Conservation (phyloP, 768 basidiomycete genomes). For the Pholiota microspora region DNA sequence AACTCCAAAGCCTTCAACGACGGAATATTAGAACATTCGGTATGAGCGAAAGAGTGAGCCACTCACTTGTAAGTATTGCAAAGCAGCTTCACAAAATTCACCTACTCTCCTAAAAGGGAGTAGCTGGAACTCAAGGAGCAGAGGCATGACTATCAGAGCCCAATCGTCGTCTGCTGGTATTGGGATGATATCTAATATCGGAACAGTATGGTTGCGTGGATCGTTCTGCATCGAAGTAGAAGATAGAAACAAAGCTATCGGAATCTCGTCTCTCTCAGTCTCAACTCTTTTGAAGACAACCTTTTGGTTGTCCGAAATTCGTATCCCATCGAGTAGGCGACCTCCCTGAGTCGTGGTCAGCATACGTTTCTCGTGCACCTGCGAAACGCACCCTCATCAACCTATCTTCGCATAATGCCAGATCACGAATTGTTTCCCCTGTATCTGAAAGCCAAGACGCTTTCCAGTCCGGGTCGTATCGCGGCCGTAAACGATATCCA, state of each 20-base stretch:
- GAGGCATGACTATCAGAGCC: slow-evolving; percentile 22
- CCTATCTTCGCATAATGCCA: not conserved
- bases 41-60: not conserved
- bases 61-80: slow-evolving; percentile 19
- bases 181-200: slow-evolving; percentile 21
- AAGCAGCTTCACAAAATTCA: slow-evolving; percentile 20
- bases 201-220: slow-evolving; percentile 21
- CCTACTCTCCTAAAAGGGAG: slow-evolving; percentile 20
- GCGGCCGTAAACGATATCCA: slow-evolving; percentile 6
- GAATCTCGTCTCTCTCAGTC: not conserved
- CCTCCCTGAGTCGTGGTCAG: not conserved
- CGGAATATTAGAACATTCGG: not conserved
- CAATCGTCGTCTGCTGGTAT: slow-evolving; percentile 13
- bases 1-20: not conserved
- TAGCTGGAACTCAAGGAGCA: slow-evolving; percentile 8
- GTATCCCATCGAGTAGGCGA: not conserved
- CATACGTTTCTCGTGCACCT: not conserved
- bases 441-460: slow-evolving; percentile 3
- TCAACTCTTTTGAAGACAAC: not conserved
- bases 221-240: slow-evolving; percentile 3
- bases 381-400: not conserved
- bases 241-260: not conserved
- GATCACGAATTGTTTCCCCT: not conserved
- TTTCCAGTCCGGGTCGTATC: slow-evolving; percentile 12
- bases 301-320: not conserved